A percentile compares a stretch with the other conserved stretches of the same genome.
phyloP scores from a whole-genome alignment of 768 basidiomycete species.

The Coprinopsis sp. region DNA sequence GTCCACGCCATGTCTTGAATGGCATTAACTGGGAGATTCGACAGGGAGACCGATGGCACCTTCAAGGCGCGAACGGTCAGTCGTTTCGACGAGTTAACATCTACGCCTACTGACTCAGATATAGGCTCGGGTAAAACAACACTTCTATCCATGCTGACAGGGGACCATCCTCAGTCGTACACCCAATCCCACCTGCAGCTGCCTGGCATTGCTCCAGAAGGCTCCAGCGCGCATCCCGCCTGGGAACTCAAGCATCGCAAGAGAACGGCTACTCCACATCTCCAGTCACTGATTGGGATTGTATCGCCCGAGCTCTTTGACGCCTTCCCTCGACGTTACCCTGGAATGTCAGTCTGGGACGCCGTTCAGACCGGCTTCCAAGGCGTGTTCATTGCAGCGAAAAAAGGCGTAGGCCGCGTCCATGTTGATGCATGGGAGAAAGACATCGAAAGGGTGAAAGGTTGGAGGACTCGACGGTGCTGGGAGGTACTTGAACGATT shows the following conservation, averaged over 20 bases:
- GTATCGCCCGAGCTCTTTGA: constrained; percentile 88
- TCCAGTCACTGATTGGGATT: constrained; percentile 69
- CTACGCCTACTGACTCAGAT: not conserved
- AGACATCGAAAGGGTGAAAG: constrained; percentile 20
- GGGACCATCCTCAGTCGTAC: constrained; percentile 95
- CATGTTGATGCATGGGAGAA: constrained; percentile 25
- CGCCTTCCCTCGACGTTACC: constrained; percentile 74
- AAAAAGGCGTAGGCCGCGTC: constrained; percentile 44
- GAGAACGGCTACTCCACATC: constrained; percentile 59
- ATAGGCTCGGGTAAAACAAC: constrained; percentile 94
- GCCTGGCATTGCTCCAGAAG: constrained; percentile 28
- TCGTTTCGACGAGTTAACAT: not conserved
- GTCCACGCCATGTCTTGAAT: constrained; percentile 67
- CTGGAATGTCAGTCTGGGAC: constrained; percentile 65
- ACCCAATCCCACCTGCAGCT: constrained; percentile 49
- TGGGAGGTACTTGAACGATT: constrained; percentile 61
- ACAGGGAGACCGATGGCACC: constrained; percentile 84
- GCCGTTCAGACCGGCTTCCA: constrained; percentile 87
- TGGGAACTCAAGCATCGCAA: constrained; percentile 47
- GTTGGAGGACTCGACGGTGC: constrained; percentile 34
- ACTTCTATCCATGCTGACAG: constrained; percentile 81
- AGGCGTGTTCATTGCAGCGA: constrained; percentile 64
- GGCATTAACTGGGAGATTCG: constrained; percentile 79
- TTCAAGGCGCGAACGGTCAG: constrained; percentile 83
- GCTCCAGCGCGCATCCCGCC: constrained; percentile 47